Conservation (phyloP, 495 filamentous ascomycete species). For the Annulohypoxylon maeteangense region DNA sequence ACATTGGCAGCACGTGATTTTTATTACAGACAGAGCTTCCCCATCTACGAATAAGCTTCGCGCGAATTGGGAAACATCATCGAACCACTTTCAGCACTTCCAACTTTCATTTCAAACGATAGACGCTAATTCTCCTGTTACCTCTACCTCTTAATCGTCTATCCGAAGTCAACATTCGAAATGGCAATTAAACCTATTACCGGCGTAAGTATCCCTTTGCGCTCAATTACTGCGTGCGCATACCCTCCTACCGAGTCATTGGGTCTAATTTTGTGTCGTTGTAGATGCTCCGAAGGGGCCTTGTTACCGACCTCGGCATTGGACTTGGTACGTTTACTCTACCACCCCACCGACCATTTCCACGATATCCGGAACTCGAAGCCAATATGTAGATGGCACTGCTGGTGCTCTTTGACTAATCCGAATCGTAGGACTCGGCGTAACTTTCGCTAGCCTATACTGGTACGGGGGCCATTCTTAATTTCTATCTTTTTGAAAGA, state of each 20-base stretch:
- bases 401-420: conserved; percentile 17
- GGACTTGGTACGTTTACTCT: conserved; percentile 53
- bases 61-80: conserved; percentile 35
- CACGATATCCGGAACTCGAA: neutral
- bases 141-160: conserved; percentile 9
- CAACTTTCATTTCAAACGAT: conserved; percentile 5
- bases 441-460: conserved; percentile 56
- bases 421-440: conserved; percentile 53
- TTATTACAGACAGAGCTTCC: conserved; percentile 1
- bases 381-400: neutral
- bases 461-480: conserved; percentile 52
- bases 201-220: conserved; percentile 49
- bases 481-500: neutral
- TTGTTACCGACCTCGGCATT: conserved; percentile 58
- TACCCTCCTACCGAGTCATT: neutral
- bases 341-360: neutral
- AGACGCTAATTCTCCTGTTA: conserved; percentile 4
- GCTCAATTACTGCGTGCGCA: conserved; percentile 25
- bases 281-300: conserved; percentile 62
- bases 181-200: conserved; percentile 58
- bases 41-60: conserved; percentile 16
- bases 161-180: conserved; percentile 42
- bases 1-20: conserved; percentile 26
- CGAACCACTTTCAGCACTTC: conserved; percentile 27
- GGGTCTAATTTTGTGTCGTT: conserved; percentile 22